phyloP scores from a whole-genome alignment of 2,329 filamentous ascomycete species.

The Paecilomyces formosus region DNA sequence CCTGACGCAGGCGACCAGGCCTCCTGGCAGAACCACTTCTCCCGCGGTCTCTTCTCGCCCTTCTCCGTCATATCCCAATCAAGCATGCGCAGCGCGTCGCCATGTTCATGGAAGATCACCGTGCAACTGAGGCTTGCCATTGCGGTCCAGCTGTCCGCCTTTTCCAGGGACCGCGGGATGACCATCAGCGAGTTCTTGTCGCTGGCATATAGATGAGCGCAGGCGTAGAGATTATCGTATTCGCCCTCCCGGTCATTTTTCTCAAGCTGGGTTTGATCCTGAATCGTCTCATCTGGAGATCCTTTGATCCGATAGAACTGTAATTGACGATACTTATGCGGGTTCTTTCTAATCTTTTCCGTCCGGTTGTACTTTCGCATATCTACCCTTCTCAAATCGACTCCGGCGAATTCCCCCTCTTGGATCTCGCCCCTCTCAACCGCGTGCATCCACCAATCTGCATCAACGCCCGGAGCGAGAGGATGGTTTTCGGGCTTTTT shows the following conservation, averaged over 20 bases:
- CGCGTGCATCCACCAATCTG: constrained; percentile 26
- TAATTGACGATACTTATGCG: constrained; percentile 35
- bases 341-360: constrained; percentile 16
- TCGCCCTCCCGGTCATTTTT: constrained; percentile 21
- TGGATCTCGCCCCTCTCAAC: constrained; percentile 17
- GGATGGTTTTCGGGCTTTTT: constrained; percentile 27
- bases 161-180: constrained; percentile 43
- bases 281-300: constrained; percentile 20
- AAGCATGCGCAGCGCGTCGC: constrained; percentile 34
- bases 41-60: constrained; percentile 14
- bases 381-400: constrained; percentile 46
- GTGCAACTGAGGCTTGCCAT: constrained; percentile 44
- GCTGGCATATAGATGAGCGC: constrained; percentile 51
- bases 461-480: constrained; percentile 26
- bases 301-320: constrained; percentile 41
- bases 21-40: constrained; percentile 45
- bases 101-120: constrained; percentile 41
- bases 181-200: constrained; percentile 50
- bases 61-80: constrained; percentile 20
- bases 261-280: constrained; percentile 10
- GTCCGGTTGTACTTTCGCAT: constrained; percentile 43
- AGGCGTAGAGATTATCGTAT: constrained; percentile 48
- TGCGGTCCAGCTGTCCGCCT: constrained; percentile 29
- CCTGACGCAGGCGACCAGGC: constrained; percentile 38
- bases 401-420: constrained; percentile 29